A percentile compares a stretch with the other conserved stretches of the same genome.
Evolutionary conservation across 176 grass and related monocot genomes (phyloP).

Genomic region (Cenchrus purpureus): DNA sequence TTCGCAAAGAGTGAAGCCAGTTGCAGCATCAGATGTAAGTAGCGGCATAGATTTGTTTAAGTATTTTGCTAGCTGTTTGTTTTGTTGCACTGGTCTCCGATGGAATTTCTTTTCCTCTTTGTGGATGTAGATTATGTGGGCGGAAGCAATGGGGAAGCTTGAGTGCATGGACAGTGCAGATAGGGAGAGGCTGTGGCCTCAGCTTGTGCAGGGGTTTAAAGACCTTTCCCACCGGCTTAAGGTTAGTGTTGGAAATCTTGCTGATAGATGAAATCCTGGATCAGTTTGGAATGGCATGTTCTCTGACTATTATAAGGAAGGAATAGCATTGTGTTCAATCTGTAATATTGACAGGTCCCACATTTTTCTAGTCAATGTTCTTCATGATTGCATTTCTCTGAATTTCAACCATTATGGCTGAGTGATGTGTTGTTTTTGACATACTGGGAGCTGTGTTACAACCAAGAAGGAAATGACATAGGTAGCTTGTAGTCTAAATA

Average conservation of each 20-base stretch:
- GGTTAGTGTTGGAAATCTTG: constrained; percentile 37
- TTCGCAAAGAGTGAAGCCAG: constrained; percentile 74
- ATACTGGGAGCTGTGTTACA: constrained; percentile 17
- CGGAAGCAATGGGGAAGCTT: constrained; percentile 92
- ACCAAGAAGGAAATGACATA: not conserved
- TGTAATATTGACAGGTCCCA: not conserved
- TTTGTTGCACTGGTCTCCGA: constrained; percentile 17
- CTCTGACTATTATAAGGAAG: not conserved
- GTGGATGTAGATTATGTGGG: constrained; percentile 87
- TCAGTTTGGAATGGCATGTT: not conserved
- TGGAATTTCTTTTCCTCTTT: constrained; percentile 13
- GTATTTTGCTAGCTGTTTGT: constrained; percentile 20
- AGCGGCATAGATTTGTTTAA: constrained; percentile 1
- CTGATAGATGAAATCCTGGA: constrained; percentile 1
- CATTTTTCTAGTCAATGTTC: not conserved
- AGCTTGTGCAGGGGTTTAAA: constrained; percentile 94
- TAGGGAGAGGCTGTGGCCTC: constrained; percentile 94
- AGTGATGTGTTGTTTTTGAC: not conserved
- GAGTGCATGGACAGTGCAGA: constrained; percentile 92
- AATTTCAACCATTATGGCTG: not conserved
- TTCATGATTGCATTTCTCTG: constrained; percentile 13
- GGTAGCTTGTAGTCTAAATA: not conserved
- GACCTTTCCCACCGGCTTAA: constrained; percentile 95
- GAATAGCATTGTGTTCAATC: not conserved
- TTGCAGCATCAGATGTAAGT: constrained; percentile 88